Percentiles rank a stretch among this genome's conserved stretches.
phyloP scores from a whole-genome alignment of 2,329 filamentous ascomycete genomes.

The Xylaria sp. region DNA sequence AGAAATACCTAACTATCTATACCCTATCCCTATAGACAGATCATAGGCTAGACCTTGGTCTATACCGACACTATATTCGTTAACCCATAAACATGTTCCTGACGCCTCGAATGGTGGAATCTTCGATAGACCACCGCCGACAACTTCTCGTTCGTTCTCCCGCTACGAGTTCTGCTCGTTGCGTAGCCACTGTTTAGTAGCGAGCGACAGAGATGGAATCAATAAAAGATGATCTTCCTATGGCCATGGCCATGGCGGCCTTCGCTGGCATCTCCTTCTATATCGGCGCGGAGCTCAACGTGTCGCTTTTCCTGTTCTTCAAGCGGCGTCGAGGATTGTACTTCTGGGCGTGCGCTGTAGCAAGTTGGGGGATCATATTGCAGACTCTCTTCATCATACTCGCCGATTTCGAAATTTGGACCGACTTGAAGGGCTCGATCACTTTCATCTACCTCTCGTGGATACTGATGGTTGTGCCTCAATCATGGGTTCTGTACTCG shows the following conservation, averaged over 20 bases:
- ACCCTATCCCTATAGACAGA: not conserved
- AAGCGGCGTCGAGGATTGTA: slow-evolving; percentile 50
- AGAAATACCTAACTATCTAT: not conserved
- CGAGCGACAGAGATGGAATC: slow-evolving; percentile 30
- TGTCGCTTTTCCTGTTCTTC: slow-evolving; percentile 49
- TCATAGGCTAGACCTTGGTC: not conserved
- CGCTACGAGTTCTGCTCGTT: slow-evolving; percentile 20
- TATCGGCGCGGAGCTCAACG: slow-evolving; percentile 49
- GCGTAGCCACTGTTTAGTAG: slow-evolving; percentile 22
- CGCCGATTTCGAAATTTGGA: slow-evolving; percentile 49
- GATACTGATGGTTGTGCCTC: slow-evolving; percentile 50
- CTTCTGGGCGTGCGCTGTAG: slow-evolving; percentile 49
- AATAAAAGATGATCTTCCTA: slow-evolving; percentile 35
- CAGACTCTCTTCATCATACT: slow-evolving; percentile 51
- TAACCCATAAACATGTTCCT: slow-evolving; percentile 34
- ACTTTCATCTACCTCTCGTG: slow-evolving; percentile 50
- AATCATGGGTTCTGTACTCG: slow-evolving; percentile 50
- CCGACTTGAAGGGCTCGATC: slow-evolving; percentile 40
- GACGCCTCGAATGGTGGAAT: slow-evolving; percentile 29
- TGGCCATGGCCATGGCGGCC: slow-evolving; percentile 52
- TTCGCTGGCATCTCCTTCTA: slow-evolving; percentile 53
- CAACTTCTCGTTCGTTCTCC: not conserved
- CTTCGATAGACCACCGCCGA: slow-evolving; percentile 18
- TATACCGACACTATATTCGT: not conserved
- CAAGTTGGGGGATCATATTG: slow-evolving; percentile 48